Percentiles rank a stretch among this genome's conserved stretches.
These are phyloP conservation scores for Francoa sonchifolia DNA, from an alignment of 441 rosid species.

Conservation along the genomic window DNA sequence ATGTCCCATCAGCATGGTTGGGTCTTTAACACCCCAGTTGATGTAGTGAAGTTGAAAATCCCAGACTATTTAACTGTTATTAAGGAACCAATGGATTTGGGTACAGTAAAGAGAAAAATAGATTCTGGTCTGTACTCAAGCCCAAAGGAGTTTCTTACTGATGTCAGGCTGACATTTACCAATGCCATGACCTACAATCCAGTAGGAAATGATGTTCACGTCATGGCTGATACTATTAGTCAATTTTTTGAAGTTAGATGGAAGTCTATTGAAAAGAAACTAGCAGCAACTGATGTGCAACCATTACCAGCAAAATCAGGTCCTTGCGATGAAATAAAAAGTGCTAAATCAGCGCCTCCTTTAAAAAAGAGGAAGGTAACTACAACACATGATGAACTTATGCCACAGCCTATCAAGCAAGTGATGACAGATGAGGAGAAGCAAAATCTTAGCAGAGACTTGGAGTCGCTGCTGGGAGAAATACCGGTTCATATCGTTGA, in stretches of 20 bases:
- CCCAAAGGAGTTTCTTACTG: slow-evolving; percentile 48
- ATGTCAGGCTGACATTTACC: slow-evolving; percentile 49
- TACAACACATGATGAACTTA: slow-evolving; percentile 24
- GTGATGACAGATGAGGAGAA: slow-evolving; percentile 46
- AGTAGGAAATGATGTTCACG: slow-evolving; percentile 48
- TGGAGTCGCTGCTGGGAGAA: slow-evolving; percentile 43
- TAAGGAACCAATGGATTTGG: slow-evolving; percentile 63
- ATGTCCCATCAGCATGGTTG: slow-evolving; percentile 54
- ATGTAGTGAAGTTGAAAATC: slow-evolving; percentile 40
- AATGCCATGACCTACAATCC: slow-evolving; percentile 70
- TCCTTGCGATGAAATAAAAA: slow-evolving; percentile 22
- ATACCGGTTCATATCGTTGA: slow-evolving; percentile 49
- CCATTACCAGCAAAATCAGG: slow-evolving; percentile 21
- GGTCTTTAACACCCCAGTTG: slow-evolving; percentile 57
- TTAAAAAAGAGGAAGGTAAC: slow-evolving; percentile 45
- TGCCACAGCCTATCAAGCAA: slow-evolving; percentile 28
- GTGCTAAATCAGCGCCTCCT: slow-evolving; percentile 27
- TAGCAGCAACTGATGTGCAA: slow-evolving; percentile 21
- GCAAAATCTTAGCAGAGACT: slow-evolving; percentile 35
- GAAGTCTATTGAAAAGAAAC: slow-evolving; percentile 47
- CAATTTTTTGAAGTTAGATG: slow-evolving; percentile 51
- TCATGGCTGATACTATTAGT: slow-evolving; percentile 50
- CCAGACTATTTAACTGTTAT: slow-evolving; percentile 54
- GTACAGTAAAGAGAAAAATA: slow-evolving; percentile 39
- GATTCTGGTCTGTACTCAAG: slow-evolving; percentile 35